Evolutionary conservation across 331 rosid species (phyloP).

Genomic region (Pyrus hybrid): DNA sequence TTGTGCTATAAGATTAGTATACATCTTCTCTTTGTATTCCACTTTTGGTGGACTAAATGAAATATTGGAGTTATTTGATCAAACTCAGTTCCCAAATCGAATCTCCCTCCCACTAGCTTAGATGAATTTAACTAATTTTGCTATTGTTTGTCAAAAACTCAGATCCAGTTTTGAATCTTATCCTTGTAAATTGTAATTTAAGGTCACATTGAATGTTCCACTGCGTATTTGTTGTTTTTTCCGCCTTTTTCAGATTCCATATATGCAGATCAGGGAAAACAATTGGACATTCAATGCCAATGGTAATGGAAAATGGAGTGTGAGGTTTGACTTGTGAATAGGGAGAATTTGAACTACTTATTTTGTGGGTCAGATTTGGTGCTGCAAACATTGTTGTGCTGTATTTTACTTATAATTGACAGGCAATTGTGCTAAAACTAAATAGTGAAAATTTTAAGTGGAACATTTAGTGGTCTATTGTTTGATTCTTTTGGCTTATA

Average conservation of each 20-base stretch:
- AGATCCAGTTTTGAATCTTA: neutral
- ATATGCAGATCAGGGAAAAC: constrained; percentile 94
- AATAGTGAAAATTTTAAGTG: constrained; percentile 4
- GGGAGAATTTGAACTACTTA: constrained; percentile 10
- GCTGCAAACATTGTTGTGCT: neutral
- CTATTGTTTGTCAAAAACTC: neutral
- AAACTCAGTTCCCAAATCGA: neutral
- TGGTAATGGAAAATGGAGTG: constrained; percentile 80
- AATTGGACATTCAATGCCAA: constrained; percentile 83
- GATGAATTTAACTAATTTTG: no score
- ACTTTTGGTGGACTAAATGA: neutral
- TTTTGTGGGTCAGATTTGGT: constrained; percentile 11
- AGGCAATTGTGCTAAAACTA: constrained; percentile 6
- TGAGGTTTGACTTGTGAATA: constrained; percentile 66
- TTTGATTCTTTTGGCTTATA: neutral
- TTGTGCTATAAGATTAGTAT: neutral
- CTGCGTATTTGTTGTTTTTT: neutral
- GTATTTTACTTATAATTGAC: constrained; percentile 11
- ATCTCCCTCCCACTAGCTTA: no score
- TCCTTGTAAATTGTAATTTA: neutral
- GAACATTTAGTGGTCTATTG: neutral
- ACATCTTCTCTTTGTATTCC: neutral
- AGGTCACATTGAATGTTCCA: neutral
- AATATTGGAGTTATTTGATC: neutral
- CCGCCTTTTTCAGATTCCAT: constrained; percentile 60